Base-by-base conservation (phyloP, 2,329 filamentous ascomycete genomes). In the Diaporthe ampelina region DNA sequence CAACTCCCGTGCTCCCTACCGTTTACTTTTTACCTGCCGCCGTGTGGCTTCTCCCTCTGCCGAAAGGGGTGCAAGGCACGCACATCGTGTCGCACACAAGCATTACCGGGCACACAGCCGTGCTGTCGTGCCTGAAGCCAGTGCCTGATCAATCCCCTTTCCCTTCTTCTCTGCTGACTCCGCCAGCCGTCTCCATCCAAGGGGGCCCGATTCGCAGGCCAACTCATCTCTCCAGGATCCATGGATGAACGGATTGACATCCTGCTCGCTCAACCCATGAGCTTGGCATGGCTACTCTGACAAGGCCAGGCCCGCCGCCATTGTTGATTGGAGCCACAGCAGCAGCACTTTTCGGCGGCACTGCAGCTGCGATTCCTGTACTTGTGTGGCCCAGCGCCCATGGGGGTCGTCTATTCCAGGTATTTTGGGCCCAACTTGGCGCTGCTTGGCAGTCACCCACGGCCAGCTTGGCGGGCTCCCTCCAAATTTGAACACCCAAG, bases 381-480 rank as follows among this genome's bases (percentile, higher is more conserved):
- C 15, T 52, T 29, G 56, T 59, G 29, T 50, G 37, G 59, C 26
- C 40, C n/a, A 29, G 40, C 40, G 43, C 43, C 11, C n/a, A 24
- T 29, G n/a, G 50, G 50, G 24, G 40, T 50, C 11, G 32, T 68
- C 15, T 37, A 52, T 68, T 68, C 63, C 45, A 68, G 63, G 63
- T 37, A 40, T 52, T 37, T 67, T 43, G 61, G 61, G 61, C 61
- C 69, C 57, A 43, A 72, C 57, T 72, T 72, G 69, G 69, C 69
- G 35, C 69, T 61, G 57, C 57, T 72, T 63, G 70, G 70, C 70
- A 52, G n/a, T 72, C 15, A 63, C 35, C 69, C 54, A 56, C 37
- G 45, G 50, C 57, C 63, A 37, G 63, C 70, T 72, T 72, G 70
- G 70, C 70, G 57, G 70, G 70, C 70, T 72, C 43, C 57, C 57